Base-by-base conservation (phyloP, 2,329 filamentous ascomycete species). In the Fusarium sp. region DNA sequence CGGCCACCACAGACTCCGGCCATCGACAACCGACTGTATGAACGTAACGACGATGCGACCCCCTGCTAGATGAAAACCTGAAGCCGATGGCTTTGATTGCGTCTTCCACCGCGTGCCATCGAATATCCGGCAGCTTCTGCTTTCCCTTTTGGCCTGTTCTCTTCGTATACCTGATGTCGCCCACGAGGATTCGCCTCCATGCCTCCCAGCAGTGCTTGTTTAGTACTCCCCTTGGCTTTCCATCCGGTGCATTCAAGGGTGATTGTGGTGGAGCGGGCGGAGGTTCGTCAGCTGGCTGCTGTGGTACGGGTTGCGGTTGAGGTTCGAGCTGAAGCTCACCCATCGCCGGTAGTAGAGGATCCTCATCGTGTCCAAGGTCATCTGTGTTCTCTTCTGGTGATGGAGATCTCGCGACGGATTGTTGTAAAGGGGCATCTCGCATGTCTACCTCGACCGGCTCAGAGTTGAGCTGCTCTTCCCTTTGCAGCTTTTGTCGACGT, bases 121-220 rank as follows among this genome's bases (percentile, higher is more conserved):
- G 34, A 10, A 36, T n/a, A 36, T 36, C 34, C 17, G 34, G 34
- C 17, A 36, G 34, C 34, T 36, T 36, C n/a, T 36, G 15, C 17
- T 36, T 36, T n/a, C 17, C 17, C 17, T 9, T 36, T 8, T 36
- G 34, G 8, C 34, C 34, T 36, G 34, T n/a, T n/a, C 34, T 15
- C 19, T 17, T 43, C 38, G 21, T 62, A 6, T 36, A 36, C 17
- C 17, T n/a, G 34, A 36, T 10, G 8, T 70, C 60, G 14, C 23
- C 39, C 56, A 26, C 46, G 47, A 23, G 56, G 46, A 38, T 21
- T 21, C 10, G 19, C n/a, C 12, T 40, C 30, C 19, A 36, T 43
- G 7, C 20, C 24, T 11, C 56, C 64, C 34, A 62, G 47, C 21
- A 71, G 28, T 30, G 46, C 46, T 72, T 72, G 23, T 62, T 67